phyloP scores from a whole-genome alignment of 352 stramenopile species.

The Pythium utonaiense region DNA sequence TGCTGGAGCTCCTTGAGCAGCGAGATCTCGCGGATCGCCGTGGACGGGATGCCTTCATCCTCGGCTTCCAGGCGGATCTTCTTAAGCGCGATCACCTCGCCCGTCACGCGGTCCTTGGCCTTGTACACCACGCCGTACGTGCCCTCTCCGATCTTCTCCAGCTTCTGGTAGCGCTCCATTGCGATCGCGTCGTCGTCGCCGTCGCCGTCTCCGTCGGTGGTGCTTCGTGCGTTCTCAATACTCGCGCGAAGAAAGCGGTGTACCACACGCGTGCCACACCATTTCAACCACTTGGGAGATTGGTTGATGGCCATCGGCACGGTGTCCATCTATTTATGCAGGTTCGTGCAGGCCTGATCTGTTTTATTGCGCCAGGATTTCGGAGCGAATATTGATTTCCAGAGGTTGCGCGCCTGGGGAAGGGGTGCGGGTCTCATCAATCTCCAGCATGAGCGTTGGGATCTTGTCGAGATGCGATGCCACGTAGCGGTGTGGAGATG shows the following conservation, averaged over 20 bases:
- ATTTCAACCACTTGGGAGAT: slow-evolving; percentile 2
- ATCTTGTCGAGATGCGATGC: slow-evolving; percentile 26
- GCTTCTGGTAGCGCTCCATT: slow-evolving; percentile 91
- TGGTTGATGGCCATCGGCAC: slow-evolving; percentile 7
- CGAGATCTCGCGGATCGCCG: slow-evolving; percentile 97
- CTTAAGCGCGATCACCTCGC: slow-evolving; percentile 93
- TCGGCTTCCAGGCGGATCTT: slow-evolving; percentile 97
- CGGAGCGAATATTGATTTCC: slow-evolving; percentile 52
- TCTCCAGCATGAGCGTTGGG: slow-evolving; percentile 60
- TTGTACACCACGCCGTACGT: slow-evolving; percentile 98
- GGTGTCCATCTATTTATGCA: slow-evolving; percentile 11
- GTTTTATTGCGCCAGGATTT: slow-evolving; percentile 12
- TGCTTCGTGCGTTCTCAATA: slow-evolving; percentile 1
- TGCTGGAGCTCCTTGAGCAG: slow-evolving; percentile 97
- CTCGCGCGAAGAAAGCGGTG: neutral
- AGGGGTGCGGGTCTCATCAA: slow-evolving; percentile 41
- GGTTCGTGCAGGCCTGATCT: neutral
- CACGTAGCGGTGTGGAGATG: neutral
- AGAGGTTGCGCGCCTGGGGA: slow-evolving; percentile 23
- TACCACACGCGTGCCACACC: slow-evolving; percentile 17
- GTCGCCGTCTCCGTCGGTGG: neutral
- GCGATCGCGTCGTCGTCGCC: no score
- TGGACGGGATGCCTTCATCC: slow-evolving; percentile 98
- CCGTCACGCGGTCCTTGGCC: slow-evolving; percentile 89
- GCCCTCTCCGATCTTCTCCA: slow-evolving; percentile 94